Base-by-base conservation (phyloP, 2,329 filamentous ascomycete species). In the Pseudocercospora musae region DNA sequence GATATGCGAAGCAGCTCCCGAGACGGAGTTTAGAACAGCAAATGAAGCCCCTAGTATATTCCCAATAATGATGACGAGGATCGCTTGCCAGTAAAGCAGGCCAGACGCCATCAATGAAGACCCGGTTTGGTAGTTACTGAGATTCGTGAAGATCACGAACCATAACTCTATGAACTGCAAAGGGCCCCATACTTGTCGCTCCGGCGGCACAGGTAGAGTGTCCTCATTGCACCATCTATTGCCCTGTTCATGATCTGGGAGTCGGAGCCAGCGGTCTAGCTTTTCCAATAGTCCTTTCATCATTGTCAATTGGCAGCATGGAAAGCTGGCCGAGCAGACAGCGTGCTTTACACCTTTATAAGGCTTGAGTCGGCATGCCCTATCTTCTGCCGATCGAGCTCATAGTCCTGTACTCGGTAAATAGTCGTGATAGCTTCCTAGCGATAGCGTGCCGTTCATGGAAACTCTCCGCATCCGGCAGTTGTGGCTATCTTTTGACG, bases 181-280 rank as follows among this genome's bases (percentile, higher is more conserved):
- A 20, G 52, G 52, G 7, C 52, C 52, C 52, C 52, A 55, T 40
- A 55, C 29, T 40, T 55, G 52, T 15, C 52, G 52, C 33, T 55
- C 52, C 2, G 52, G 52, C 18, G 52, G 52, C 1, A 55, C 52
- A 3, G 52, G 52, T 10, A 55, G n/a, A 33, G 52, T 55, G 15
- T 55, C 52, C 20, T 55, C 52, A 40, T 55, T 55, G 29, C 52
- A 21, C 52, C 52, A 55, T 55, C 52, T 27, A 18, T 55, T 55
- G 33, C 52, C 52, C 33, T 55, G 52, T 13, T 55, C 29, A 7
- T 55, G 15, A n/a, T 55, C 52, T 15, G 52, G 52, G 15, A 55
- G 52, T 15, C 46, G 46, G 13, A 49, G 46, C 46, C 46, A 49
- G 46, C 21, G n/a, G 13, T 49, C 46, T 5, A 49, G 7, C 21